Base-by-base conservation (phyloP, 2,329 filamentous ascomycete genomes). In the Fusarium nematophilum region DNA sequence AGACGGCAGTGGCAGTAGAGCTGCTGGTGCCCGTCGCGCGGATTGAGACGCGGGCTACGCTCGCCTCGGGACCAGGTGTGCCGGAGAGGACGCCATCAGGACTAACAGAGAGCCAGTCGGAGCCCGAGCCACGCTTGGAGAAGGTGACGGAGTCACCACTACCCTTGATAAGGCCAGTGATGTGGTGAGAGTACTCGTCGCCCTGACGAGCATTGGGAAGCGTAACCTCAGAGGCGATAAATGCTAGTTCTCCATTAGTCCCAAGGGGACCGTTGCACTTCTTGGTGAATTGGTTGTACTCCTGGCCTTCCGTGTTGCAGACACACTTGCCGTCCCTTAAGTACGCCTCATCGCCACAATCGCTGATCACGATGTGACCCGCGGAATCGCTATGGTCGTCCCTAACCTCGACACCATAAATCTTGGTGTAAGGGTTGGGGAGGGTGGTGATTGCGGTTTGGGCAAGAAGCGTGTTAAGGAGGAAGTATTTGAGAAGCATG, bases 181-280 rank as follows among this genome's bases (percentile, higher is more conserved):
- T 60, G 7, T 50, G 65, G 15, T 72, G 70, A 1, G 69, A 58
- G 48, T 75, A 79, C 3, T 42, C 38, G 5, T 76, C 71, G 10
- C 71, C 73, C 11, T 68, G 60, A 1, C 75, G 72, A 3, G 70
- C 76, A 53, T 79, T 79, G n/a, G 71, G 70, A 3, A 74, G 70
- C 5, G 70, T 75, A 27, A 72, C 54, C 1, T 61, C 50, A 18
- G 64, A 51, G 9, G 69, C 64, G 30, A 75, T 65, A 45, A 78
- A 78, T 11, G 34, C 18, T n/a, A 69, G 50, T 10, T 62, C 50
- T 1, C 66, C 69, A 8, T 37, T 49, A 17, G 30, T 29, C 30
- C 62, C 54, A 13, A 45, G 50, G 8, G 68, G 58, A n/a, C n/a
- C n/a, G n/a, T n/a, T n/a, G n/a, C n/a, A n/a, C n/a, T n/a, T n/a